Percentiles rank a stretch among this genome's conserved stretches.
These are phyloP conservation scores for Pseudomicrostroma phylloplanum DNA, from an alignment of 1,284 basidiomycete species.

Conservation along the genomic window DNA sequence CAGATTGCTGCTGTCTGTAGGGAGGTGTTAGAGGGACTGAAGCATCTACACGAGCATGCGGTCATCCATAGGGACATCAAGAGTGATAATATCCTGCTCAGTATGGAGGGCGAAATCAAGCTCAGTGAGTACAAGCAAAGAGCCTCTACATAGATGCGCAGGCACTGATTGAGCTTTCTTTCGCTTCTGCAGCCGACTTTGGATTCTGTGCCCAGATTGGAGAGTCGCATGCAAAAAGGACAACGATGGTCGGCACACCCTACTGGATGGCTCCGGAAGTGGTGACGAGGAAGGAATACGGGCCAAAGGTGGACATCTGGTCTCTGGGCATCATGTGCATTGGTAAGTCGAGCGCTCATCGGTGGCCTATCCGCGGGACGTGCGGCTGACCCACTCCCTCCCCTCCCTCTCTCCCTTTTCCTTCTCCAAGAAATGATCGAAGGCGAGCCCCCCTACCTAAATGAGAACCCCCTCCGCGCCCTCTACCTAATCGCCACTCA, in stretches of 20 bases:
- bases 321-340: conserved; percentile 98
- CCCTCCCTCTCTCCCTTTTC: neutral
- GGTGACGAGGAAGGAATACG: conserved; percentile 95
- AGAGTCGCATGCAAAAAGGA: conserved; percentile 83
- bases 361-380: too few relatives aligned
- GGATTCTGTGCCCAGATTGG: conserved; percentile 97
- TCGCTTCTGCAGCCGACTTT: conserved; percentile 64
- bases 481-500: conserved; percentile 96
- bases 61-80: conserved; percentile 98
- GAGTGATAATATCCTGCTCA: conserved; percentile 89
- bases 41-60: conserved; percentile 85
- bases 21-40: conserved; percentile 82
- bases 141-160: too few relatives aligned
- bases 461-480: conserved; percentile 95
- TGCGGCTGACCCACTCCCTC: neutral
- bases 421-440: conserved; percentile 56
- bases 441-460: conserved; percentile 94
- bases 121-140: conserved; percentile 60
- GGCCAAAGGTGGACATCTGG: conserved; percentile 98
- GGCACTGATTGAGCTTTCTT: too few relatives aligned
- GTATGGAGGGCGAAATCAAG: conserved; percentile 90
- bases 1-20: conserved; percentile 89
- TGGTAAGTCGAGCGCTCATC: conserved; percentile 1
- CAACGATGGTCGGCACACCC: conserved; percentile 99
- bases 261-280: conserved; percentile 99